Conservation (phyloP, 768 basidiomycete genomes). For the Lyophyllum shimeji region DNA sequence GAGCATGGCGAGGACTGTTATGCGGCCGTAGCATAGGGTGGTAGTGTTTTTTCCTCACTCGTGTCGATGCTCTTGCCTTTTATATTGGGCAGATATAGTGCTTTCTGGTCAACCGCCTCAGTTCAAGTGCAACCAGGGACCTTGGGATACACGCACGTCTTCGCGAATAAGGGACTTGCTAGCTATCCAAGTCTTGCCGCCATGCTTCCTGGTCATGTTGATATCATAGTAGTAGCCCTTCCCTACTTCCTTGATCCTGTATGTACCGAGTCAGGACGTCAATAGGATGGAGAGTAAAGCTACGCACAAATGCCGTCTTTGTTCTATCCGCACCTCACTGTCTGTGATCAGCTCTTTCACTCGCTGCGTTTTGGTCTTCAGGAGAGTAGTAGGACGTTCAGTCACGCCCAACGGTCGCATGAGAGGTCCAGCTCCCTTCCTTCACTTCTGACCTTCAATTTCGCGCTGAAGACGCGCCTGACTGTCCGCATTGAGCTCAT, state of each 20-base stretch:
- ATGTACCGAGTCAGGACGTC: constrained; percentile 1
- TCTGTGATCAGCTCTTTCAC: constrained; percentile 66
- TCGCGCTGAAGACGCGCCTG: constrained; percentile 9
- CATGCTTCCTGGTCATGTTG: constrained; percentile 75
- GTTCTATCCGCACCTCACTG: constrained; percentile 65
- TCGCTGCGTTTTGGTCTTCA: constrained; percentile 58
- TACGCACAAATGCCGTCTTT: constrained; percentile 63
- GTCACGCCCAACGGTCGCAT: constrained; percentile 76
- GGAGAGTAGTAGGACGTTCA: constrained; percentile 61
- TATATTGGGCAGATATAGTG: constrained; percentile 90
- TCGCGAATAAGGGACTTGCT: constrained; percentile 86
- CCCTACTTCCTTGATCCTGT: constrained; percentile 51
- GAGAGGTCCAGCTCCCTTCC: constrained; percentile 32
- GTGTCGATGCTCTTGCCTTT: constrained; percentile 65
- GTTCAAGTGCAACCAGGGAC: not conserved
- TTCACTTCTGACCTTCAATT: constrained; percentile 17
- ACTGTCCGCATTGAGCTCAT: not conserved
- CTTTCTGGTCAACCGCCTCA: constrained; percentile 62
- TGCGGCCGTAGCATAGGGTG: constrained; percentile 67
- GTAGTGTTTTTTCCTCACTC: constrained; percentile 67
- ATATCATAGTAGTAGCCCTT: constrained; percentile 88
- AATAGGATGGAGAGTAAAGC: not conserved
- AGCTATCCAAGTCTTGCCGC: constrained; percentile 95
- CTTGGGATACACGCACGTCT: constrained; percentile 62
- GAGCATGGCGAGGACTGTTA: constrained; percentile 82